phyloP scores from a whole-genome alignment of 352 stramenopile species.

The Globisporangium alternatum region DNA sequence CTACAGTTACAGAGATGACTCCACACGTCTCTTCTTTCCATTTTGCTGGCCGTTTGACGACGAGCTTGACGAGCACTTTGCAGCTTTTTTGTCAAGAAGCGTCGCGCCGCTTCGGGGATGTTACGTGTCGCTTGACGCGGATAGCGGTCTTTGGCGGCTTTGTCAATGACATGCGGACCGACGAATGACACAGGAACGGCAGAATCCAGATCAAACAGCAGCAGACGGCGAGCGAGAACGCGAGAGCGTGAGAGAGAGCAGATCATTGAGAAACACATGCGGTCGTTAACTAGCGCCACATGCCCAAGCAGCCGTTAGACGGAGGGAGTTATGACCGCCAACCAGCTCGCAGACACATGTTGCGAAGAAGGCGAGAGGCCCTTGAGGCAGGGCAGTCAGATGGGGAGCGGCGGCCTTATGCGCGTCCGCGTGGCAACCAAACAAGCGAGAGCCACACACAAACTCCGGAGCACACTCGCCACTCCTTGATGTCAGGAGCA shows the following conservation, averaged over 20 bases:
- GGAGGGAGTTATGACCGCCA: background rate
- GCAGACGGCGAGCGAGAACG: background rate
- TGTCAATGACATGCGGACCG: no score
- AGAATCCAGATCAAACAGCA: background rate
- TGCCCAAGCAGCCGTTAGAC: background rate
- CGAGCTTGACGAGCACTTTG: background rate
- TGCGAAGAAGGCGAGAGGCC: background rate
- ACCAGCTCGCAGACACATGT: background rate
- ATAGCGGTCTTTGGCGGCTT: background rate
- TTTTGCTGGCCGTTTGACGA: background rate
- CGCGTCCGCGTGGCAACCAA: background rate
- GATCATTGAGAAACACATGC: no score
- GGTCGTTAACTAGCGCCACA: background rate
- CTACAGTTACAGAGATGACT: constrained; percentile 13
- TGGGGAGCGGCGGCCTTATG: background rate
- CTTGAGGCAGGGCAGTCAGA: background rate
- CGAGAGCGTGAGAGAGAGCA: background rate
- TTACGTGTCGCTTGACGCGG: background rate
- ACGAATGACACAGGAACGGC: background rate
- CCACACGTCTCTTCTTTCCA: constrained; percentile 7
- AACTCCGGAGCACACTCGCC: background rate
- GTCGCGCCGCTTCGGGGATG: background rate
- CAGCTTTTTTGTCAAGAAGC: background rate
- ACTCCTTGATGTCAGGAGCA: background rate
- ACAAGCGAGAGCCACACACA: background rate